Evolutionary conservation across 2,329 filamentous ascomycete species (phyloP), one percentile per base, ranked within the genome.

Genomic region (Laburnicola sp.): DNA sequence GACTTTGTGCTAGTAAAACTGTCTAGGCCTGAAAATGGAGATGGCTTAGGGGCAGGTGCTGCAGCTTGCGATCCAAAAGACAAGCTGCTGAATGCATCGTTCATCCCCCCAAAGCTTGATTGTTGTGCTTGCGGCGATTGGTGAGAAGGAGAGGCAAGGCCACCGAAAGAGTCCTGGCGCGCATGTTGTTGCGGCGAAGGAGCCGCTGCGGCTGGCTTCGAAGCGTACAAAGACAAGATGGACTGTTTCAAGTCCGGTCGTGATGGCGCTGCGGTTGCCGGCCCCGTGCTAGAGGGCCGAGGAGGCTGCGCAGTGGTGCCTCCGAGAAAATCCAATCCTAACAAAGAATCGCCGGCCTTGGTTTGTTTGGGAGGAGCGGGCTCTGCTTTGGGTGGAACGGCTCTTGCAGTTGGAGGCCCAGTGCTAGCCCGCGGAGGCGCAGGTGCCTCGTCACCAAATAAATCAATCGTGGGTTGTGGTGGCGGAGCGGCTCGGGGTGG

Each of bases 231-330:
- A 6, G 94, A 99, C 42, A 99, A 77, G 54, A 99, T 99, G 2
- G 93, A 97, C 74, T 97, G 93, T 75, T 99, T 99, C 53, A 99
- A 78, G 69, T 99, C 94, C 2, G 93, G 92, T 55, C 94, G 82
- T 39, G 91, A 95, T 62, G 89, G 86, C 9, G 82, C 81, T 16
- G 78, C 78, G 2, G 80, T 71, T 4, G 81, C 80, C 9, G 86
- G 85, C 3, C 86, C 83, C 21, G 90, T 91, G 75, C 90, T 96
- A 4, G 89, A 84, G n/a, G 92, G 89, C 46, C 91, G 83, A 46
- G 76, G 78, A 28, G 86, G 85, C n/a, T 90, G 84, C 7, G 88
- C 80, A 31, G 86, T 78, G 35, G 87, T 78, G 28, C 84, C 75
- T 32, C 91, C 91, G 54, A 99, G 86, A 73, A 99, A 97, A 72